phyloP scores from a whole-genome alignment of 1,284 basidiomycete species.

The Trichosporon sp. region DNA sequence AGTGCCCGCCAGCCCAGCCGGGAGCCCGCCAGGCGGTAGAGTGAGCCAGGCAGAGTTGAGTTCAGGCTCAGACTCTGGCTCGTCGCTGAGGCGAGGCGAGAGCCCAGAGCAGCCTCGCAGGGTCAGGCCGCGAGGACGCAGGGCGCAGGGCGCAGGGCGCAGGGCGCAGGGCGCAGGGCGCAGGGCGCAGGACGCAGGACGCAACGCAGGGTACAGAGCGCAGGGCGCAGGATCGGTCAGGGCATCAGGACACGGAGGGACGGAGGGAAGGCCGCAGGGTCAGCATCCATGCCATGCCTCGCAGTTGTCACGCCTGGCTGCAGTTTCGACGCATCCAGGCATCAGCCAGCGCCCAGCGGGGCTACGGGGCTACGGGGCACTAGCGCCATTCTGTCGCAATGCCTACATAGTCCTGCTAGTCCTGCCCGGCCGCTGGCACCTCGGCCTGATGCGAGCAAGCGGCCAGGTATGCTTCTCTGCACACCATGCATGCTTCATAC shows the following conservation, averaged over 20 bases:
- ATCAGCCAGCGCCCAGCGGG: no score
- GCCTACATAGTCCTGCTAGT: no score
- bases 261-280: not conserved
- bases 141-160: no score
- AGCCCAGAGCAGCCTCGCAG: no score
- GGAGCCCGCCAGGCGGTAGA: not conserved
- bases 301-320: not conserved
- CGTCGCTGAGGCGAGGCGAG: not conserved
- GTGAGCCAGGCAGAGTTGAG: not conserved
- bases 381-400: not conserved
- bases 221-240: not conserved
- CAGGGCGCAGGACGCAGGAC: not conserved
- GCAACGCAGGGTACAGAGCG: not conserved
- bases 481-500: no score
- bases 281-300: not conserved
- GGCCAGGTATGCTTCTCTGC: no score
- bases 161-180: no score
- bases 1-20: not conserved
- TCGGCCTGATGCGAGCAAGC: no score
- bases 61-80: slow-evolving; percentile 2
- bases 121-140: no score
- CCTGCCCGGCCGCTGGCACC: no score
- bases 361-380: not conserved
- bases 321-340: no score
- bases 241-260: not conserved